phyloP scores from a whole-genome alignment of 108 stramenopile species.

The Cylindrotheca closterium region DNA sequence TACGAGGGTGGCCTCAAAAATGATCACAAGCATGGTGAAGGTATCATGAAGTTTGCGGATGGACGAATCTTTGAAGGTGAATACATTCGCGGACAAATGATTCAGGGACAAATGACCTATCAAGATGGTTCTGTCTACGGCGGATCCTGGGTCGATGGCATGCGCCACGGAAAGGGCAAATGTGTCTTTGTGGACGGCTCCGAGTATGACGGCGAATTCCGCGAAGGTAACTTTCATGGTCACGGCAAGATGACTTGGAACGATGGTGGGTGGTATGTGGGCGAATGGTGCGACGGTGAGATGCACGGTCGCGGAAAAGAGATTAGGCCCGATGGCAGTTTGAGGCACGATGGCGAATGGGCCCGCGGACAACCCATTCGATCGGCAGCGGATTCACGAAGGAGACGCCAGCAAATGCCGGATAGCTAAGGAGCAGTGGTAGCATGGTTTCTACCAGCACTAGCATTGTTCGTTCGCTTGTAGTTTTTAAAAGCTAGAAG shows the following conservation, averaged over 20 bases:
- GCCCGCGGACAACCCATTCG: constrained; percentile 49
- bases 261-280: constrained; percentile 61
- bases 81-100: constrained; percentile 54
- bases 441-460: not conserved
- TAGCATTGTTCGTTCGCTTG: not conserved
- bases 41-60: constrained; percentile 54
- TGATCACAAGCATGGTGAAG: constrained; percentile 56
- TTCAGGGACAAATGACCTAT: constrained; percentile 55
- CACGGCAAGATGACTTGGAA: constrained; percentile 53
- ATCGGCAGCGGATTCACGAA: constrained; percentile 20
- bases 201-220: constrained; percentile 53
- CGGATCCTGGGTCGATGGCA: constrained; percentile 52
- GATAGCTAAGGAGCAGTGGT: not conserved
- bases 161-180: constrained; percentile 47
- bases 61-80: constrained; percentile 50
- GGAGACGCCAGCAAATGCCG: constrained; percentile 17
- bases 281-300: constrained; percentile 59
- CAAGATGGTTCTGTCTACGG: constrained; percentile 45
- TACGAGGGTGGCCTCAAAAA: constrained; percentile 59
- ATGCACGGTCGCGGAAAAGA: constrained; percentile 57
- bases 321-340: constrained; percentile 41
- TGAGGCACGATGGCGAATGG: constrained; percentile 58
- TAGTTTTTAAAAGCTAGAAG: not conserved
- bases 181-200: constrained; percentile 52
- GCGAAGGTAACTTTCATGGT: constrained; percentile 55